Conservation (phyloP, 257 asterid species). For the Buddleja alternifolia region DNA sequence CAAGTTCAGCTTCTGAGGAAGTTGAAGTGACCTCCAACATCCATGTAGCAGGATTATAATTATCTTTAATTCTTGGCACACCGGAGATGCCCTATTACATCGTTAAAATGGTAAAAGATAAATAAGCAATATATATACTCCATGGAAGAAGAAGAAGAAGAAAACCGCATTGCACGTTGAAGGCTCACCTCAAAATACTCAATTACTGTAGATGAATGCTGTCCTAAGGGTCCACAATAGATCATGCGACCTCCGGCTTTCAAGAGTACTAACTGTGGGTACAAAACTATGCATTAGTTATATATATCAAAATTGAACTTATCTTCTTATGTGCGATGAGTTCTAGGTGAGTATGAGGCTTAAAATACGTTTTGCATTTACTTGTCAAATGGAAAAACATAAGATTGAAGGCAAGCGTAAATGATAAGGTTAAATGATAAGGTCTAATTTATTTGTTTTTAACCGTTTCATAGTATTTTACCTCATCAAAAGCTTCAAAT, state of each 20-base stretch:
- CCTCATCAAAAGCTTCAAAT: slow-evolving; percentile 63
- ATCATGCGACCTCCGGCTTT: slow-evolving; percentile 63
- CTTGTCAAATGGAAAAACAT: no score
- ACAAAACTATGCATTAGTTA: slow-evolving; percentile 10
- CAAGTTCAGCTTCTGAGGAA: slow-evolving; percentile 57
- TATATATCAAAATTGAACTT: background rate
- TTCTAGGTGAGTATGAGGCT: no score
- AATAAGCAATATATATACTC: background rate
- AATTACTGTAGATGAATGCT: slow-evolving; percentile 46
- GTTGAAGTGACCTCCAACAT: slow-evolving; percentile 62
- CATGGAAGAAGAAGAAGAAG: background rate
- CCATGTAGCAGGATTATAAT: slow-evolving; percentile 73
- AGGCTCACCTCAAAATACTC: slow-evolving; percentile 66
- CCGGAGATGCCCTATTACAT: slow-evolving; percentile 44
- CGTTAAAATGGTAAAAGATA: background rate
- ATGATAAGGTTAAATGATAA: no score
- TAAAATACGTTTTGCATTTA: no score
- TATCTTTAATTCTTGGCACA: slow-evolving; percentile 49
- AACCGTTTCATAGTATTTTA: background rate
- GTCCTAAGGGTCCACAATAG: slow-evolving; percentile 60
- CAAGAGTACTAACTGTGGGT: slow-evolving; percentile 48
- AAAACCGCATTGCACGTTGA: background rate
- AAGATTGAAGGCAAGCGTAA: background rate
- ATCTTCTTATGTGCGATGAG: no score
- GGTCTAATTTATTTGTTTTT: background rate